Percentiles rank a stretch among this genome's conserved stretches.
These are phyloP conservation scores for Rosa persica DNA, from an alignment of 306 rosid genomes.

Conservation along the genomic window DNA sequence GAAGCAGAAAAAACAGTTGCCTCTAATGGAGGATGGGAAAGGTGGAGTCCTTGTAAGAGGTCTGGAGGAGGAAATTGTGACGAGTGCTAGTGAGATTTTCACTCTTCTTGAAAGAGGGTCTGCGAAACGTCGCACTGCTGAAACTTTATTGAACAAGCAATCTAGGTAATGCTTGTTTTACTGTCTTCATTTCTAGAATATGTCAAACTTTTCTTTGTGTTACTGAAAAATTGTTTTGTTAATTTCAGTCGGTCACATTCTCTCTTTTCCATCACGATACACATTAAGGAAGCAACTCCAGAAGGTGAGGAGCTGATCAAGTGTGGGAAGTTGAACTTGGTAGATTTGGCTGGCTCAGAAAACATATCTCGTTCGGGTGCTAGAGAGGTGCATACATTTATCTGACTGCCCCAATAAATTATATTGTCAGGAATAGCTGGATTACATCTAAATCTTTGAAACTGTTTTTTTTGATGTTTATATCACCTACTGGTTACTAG, in stretches of 20 bases:
- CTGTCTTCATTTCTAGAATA: not conserved
- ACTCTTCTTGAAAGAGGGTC: slow-evolving; percentile 93
- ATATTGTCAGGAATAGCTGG: not conserved
- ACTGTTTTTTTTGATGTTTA: slow-evolving; percentile 10
- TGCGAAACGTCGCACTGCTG: slow-evolving; percentile 92
- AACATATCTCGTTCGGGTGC: slow-evolving; percentile 99
- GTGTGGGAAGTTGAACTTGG: slow-evolving; percentile 95
- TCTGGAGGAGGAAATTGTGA: slow-evolving; percentile 84
- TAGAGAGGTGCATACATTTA: slow-evolving; percentile 66
- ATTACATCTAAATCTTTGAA: not conserved
- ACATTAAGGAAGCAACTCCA: slow-evolving; percentile 94
- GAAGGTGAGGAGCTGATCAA: slow-evolving; percentile 97
- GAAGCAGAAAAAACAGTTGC: slow-evolving; percentile 85
- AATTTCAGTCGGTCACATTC: slow-evolving; percentile 94
- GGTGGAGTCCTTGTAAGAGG: slow-evolving; percentile 98
- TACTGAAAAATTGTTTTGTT: slow-evolving; percentile 3
- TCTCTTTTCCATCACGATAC: slow-evolving; percentile 92
- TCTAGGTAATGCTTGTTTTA: slow-evolving; percentile 56
- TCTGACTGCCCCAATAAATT: not conserved
- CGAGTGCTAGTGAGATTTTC: slow-evolving; percentile 87
- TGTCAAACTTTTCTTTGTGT: not conserved
- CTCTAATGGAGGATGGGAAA: slow-evolving; percentile 97
- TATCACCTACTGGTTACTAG: slow-evolving; percentile 33
- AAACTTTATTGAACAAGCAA: slow-evolving; percentile 90
- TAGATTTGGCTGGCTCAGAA: slow-evolving; percentile 96